Conservation (phyloP, 2,329 filamentous ascomycete species). For the Fusarium temperatum region DNA sequence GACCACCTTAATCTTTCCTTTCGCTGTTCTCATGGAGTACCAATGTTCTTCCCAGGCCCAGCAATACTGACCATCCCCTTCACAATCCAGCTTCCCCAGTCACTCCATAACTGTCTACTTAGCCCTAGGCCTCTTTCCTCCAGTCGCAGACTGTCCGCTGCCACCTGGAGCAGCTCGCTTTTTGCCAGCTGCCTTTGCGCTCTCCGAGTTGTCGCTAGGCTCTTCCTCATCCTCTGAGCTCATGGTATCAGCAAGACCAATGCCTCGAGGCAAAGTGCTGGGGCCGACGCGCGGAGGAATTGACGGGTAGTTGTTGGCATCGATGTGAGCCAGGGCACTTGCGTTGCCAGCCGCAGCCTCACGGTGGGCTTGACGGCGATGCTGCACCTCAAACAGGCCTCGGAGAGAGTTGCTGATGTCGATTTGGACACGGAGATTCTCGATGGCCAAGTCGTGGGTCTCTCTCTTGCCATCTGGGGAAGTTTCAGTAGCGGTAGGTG, state of each 20-base stretch:
- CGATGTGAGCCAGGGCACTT: neutral
- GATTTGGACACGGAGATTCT: too few species aligned
- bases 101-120: neutral
- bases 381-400: too few species aligned
- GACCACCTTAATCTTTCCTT: neutral
- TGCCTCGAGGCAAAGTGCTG: neutral
- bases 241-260: neutral
- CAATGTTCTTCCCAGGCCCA: rapidly evolving
- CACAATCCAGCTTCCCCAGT: rapidly evolving
- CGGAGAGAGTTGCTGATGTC: too few species aligned
- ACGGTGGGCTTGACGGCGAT: too few species aligned
- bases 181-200: neutral
- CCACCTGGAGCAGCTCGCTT: rapidly evolving
- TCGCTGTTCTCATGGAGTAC: rapidly evolving
- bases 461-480: too few species aligned
- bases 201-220: neutral
- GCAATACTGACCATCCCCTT: rapidly evolving
- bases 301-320: neutral
- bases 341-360: too few species aligned
- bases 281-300: neutral
- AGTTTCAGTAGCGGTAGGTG: too few species aligned
- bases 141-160: rapidly evolving
- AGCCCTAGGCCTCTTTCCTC: neutral
- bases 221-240: neutral
- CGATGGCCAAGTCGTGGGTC: too few species aligned